Evolutionary conservation across 2,329 filamentous ascomycete genomes (phyloP).

Genomic region (Harringtonia aguacate): DNA sequence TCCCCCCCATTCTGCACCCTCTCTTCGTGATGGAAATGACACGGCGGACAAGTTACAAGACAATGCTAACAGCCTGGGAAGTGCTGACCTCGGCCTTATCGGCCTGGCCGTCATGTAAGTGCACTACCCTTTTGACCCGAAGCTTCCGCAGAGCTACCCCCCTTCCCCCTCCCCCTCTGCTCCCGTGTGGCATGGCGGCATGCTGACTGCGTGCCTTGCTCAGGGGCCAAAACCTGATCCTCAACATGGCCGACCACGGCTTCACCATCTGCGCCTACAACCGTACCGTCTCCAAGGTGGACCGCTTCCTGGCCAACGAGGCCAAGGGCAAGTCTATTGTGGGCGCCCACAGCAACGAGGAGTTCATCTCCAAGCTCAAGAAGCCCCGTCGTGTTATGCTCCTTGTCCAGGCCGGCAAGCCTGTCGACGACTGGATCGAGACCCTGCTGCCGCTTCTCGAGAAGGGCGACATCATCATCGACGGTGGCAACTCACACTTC

Average conservation of each 20-base stretch:
- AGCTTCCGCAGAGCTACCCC: not conserved
- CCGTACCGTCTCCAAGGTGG: slow-evolving; percentile 97
- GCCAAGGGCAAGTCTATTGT: slow-evolving; percentile 93
- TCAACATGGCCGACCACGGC: slow-evolving; percentile 82
- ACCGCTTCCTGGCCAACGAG: slow-evolving; percentile 83
- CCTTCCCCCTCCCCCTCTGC: not conserved
- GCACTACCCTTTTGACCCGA: not conserved
- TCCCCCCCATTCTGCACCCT: slow-evolving; percentile 6
- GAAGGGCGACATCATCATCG: slow-evolving; percentile 94
- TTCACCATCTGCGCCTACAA: slow-evolving; percentile 99
- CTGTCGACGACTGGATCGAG: slow-evolving; percentile 98
- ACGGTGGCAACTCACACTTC: slow-evolving; percentile 98
- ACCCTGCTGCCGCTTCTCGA: slow-evolving; percentile 75
- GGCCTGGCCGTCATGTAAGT: slow-evolving; percentile 80
- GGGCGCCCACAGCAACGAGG: slow-evolving; percentile 85
- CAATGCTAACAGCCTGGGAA: slow-evolving; percentile 49
- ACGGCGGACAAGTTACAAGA: slow-evolving; percentile 14
- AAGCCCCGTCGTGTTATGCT: slow-evolving; percentile 95
- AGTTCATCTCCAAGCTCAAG: slow-evolving; percentile 96
- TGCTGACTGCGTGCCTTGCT: not conserved
- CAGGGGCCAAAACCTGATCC: slow-evolving; percentile 74
- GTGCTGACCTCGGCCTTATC: slow-evolving; percentile 85
- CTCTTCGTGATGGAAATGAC: not conserved
- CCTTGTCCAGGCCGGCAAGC: slow-evolving; percentile 95
- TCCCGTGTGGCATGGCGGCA: not conserved